phyloP scores from a whole-genome alignment of 352 stramenopile genomes.

The Pythium folliculosum region DNA sequence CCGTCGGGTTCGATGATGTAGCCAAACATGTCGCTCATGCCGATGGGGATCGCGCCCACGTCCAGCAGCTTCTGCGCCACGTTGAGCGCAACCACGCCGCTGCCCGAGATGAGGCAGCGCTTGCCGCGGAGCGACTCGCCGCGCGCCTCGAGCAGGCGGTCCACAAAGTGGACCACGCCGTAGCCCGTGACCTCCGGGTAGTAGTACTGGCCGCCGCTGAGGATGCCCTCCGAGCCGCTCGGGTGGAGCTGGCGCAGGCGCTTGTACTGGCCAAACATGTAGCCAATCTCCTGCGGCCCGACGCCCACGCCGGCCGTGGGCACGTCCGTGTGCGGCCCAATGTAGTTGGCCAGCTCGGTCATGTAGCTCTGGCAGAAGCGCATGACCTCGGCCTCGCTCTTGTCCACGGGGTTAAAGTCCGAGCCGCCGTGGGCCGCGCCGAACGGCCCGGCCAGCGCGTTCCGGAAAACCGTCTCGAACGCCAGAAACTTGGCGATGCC shows the following conservation, averaged over 20 bases:
- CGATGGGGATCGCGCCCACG: constrained; percentile 95
- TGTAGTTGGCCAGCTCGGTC: constrained; percentile 98
- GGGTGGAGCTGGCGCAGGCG: constrained; percentile 88
- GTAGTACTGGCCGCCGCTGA: constrained; percentile 88
- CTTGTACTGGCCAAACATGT: constrained; percentile 99
- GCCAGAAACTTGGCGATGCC: constrained; percentile 90
- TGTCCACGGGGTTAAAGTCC: constrained; percentile 98
- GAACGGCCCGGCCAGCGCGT: constrained; percentile 88
- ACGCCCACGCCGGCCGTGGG: constrained; percentile 95
- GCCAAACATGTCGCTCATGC: constrained; percentile 95
- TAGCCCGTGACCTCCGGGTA: constrained; percentile 93
- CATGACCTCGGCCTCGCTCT: constrained; percentile 97
- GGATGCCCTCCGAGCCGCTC: constrained; percentile 80
- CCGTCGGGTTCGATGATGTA: constrained; percentile 95
- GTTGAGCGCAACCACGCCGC: constrained; percentile 93
- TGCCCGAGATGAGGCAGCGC: constrained; percentile 95
- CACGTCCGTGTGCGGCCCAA: constrained; percentile 95
- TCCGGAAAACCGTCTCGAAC: constrained; percentile 97
- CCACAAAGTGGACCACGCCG: constrained; percentile 95
- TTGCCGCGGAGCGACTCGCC: constrained; percentile 95
- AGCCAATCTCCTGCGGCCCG: constrained; percentile 93
- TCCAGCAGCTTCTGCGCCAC: constrained; percentile 95
- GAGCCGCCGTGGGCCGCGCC: constrained; percentile 88
- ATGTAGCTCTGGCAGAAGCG: constrained; percentile 98
- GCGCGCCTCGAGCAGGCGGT: constrained; percentile 91